Base-by-base conservation (phyloP, 148 eudicot genomes). In the Camellia sinensis region DNA sequence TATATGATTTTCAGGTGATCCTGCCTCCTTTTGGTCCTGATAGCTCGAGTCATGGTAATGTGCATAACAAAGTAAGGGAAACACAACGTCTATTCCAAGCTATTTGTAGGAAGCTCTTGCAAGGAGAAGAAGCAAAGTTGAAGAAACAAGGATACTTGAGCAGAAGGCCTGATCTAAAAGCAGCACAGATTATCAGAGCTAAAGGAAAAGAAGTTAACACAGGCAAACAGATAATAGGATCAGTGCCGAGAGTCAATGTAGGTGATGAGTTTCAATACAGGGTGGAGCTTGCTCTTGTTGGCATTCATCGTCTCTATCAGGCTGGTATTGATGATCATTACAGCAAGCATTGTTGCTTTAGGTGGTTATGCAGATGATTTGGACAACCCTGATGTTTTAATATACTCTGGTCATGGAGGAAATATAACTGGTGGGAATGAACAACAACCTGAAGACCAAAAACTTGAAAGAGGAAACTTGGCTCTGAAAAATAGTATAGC, bases 251-350 rank as follows among this genome's bases (percentile, higher is more conserved):
- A 64, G 92, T 95, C 74, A 94, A 93, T 86, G 91, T 95, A 43
- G 98, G 98, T 10, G 97, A 95, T 50, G 87, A 91, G 82, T 95
- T 95, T 76, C 90, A 89, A 68, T 95, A 87, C 71, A 90, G 97
- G 63, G 88, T 89, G 15, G 96, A 95, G 80, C 97, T 95, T 40
- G 87, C 89, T 68, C 86, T 95, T 84, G 86, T 95, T 63, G 98
- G 97, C 40, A 83, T 95, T 85, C 98, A 95, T 82, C 87, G 89
- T 52, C 91, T 79, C 5, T 86, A 76, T 78, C 96, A 93, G 76
- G 90, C 83, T 77, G 98, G 98, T 82, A 95, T 95, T 83, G 97
- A 93, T 85, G 63, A 44, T 78, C 57, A 14, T 92, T 83, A 97
- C 98, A 7, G 86, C 83, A 37, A 94, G 98, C 78, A 87, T 92